phyloP scores from a whole-genome alignment of 2,329 filamentous ascomycete genomes.

The Alternaria angustiovoidea region DNA sequence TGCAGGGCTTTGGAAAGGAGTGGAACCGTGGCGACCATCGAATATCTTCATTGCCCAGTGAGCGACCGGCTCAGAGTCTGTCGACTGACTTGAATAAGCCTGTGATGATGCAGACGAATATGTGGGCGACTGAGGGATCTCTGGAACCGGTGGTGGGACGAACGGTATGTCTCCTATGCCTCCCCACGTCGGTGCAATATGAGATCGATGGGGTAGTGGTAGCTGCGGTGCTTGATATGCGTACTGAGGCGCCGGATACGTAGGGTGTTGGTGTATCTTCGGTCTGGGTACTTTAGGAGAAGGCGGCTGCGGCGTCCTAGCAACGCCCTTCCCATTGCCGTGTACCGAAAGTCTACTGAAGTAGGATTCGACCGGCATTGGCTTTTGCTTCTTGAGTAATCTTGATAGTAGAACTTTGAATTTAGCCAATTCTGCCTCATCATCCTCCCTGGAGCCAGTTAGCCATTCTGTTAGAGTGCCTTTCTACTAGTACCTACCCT shows the following conservation, averaged over 20 bases:
- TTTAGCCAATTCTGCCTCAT: conserved; percentile 41
- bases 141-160: conserved; percentile 48
- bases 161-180: conserved; percentile 43
- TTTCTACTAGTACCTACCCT: conserved; percentile 51
- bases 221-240: conserved; percentile 17
- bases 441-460: conserved; percentile 34
- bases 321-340: conserved; percentile 26
- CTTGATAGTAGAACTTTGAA: conserved; percentile 39
- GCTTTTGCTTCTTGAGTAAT: conserved; percentile 48
- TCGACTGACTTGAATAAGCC: conserved; percentile 49
- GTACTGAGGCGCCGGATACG: conserved; percentile 35
- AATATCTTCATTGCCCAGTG: conserved; percentile 58
- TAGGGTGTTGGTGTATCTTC: conserved; percentile 36
- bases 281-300: conserved; percentile 39
- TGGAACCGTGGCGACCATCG: conserved; percentile 52
- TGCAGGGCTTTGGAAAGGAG: conserved; percentile 46
- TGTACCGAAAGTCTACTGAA: conserved; percentile 41
- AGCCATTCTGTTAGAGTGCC: conserved; percentile 10
- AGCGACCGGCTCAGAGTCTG: conserved; percentile 41
- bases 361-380: conserved; percentile 45
- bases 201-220: conserved; percentile 22
- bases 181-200: conserved; percentile 30
- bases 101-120: conserved; percentile 55
- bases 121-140: conserved; percentile 53
- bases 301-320: conserved; percentile 40